A percentile compares a stretch with the other conserved stretches of the same genome.
Conservation (phyloP, 2,329 filamentous ascomycete genomes). For the Mariannaea sp. region DNA sequence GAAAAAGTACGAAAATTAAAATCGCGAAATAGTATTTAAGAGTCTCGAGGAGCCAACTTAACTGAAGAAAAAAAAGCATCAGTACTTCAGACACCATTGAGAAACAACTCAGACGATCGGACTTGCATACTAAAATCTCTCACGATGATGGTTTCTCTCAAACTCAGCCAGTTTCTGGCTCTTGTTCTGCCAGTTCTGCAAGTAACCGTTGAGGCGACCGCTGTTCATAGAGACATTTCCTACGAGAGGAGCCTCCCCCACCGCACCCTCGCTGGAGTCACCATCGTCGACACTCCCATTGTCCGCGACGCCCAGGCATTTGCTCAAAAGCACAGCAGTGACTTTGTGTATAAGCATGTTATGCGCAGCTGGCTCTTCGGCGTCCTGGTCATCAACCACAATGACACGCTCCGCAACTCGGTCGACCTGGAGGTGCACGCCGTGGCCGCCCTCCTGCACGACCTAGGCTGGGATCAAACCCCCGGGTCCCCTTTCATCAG, state of each 20-base stretch:
- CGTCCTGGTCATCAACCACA: constrained; percentile 4
- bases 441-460: constrained; percentile 17
- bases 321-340: constrained; percentile 4
- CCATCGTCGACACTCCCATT: constrained; percentile 11
- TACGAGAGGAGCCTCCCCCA: not conserved
- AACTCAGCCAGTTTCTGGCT: not conserved
- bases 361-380: constrained; percentile 21
- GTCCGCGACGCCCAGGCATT: constrained; percentile 7
- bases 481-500: constrained; percentile 11
- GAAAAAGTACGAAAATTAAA: too few species aligned
- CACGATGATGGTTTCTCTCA: not conserved
- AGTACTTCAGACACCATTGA: not conserved
- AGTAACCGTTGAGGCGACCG: not conserved
- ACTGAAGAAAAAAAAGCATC: too few species aligned
- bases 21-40: too few species aligned
- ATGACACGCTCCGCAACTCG: not conserved
- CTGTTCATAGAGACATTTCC: not conserved
- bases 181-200: not conserved
- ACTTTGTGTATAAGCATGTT: constrained; percentile 23
- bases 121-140: not conserved
- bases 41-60: too few species aligned
- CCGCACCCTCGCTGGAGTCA: constrained; percentile 4
- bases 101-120: not conserved
- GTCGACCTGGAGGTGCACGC: constrained; percentile 18
- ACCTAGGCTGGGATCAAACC: constrained; percentile 21